These are phyloP conservation scores for Scalesia atractyloides DNA, from an alignment of 129 eudicot species.

Conservation along the genomic window DNA sequence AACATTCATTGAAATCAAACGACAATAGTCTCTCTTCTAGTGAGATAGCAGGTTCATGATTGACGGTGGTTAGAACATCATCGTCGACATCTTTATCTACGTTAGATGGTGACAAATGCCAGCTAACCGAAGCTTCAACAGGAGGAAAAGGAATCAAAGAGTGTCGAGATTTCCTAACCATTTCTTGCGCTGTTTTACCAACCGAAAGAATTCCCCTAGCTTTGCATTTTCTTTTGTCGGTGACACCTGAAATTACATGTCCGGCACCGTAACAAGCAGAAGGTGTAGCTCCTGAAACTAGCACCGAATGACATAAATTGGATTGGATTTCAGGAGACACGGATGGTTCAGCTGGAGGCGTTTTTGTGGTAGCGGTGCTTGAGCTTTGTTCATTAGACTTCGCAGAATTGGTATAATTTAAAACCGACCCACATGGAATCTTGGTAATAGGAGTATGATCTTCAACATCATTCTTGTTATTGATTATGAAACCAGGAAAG, in stretches of 20 bases:
- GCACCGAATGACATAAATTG: slow-evolving; percentile 38
- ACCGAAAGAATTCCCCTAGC: slow-evolving; percentile 75
- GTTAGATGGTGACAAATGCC: slow-evolving; percentile 65
- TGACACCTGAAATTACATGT: slow-evolving; percentile 68
- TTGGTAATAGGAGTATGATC: slow-evolving; percentile 59
- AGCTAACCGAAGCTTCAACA: slow-evolving; percentile 76
- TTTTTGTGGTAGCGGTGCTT: slow-evolving; percentile 35
- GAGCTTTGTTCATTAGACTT: slow-evolving; percentile 33
- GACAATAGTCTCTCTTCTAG: slow-evolving; percentile 25
- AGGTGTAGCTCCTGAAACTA: slow-evolving; percentile 42
- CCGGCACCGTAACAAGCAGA: slow-evolving; percentile 83
- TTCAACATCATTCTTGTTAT: slow-evolving; percentile 32
- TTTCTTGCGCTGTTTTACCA: slow-evolving; percentile 21
- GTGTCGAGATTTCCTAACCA: slow-evolving; percentile 34
- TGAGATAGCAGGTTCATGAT: slow-evolving; percentile 18
- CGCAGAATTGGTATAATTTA: slow-evolving; percentile 22
- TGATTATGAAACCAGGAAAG: slow-evolving; percentile 30
- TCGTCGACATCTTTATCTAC: slow-evolving; percentile 33
- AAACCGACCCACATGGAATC: slow-evolving; percentile 41
- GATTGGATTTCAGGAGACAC: slow-evolving; percentile 87
- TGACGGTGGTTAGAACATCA: background rate
- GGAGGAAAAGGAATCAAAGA: slow-evolving; percentile 69
- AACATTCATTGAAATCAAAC: slow-evolving; percentile 32
- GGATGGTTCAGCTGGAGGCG: slow-evolving; percentile 82
- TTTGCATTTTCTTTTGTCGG: slow-evolving; percentile 75